Percentiles rank a stretch among this genome's conserved stretches.
phyloP scores from a whole-genome alignment of 768 basidiomycete genomes.

The Boletus fagicola region DNA sequence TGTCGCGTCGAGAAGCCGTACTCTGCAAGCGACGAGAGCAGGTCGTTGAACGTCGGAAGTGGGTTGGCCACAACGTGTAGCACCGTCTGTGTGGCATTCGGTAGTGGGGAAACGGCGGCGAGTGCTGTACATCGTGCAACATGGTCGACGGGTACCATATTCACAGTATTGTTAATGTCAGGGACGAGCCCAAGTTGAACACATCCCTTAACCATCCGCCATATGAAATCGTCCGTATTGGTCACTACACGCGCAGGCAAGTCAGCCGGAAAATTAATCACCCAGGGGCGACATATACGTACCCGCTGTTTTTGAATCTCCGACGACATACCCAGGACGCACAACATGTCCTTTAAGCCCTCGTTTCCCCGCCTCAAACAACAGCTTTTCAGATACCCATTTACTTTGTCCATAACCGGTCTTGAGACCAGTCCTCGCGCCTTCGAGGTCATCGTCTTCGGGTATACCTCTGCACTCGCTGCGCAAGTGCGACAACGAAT shows the following conservation, averaged over 20 bases:
- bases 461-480: slow-evolving; percentile 65
- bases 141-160: slow-evolving; percentile 97
- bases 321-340: slow-evolving; percentile 94
- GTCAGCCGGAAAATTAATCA: slow-evolving; percentile 3
- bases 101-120: slow-evolving; percentile 63
- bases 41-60: slow-evolving; percentile 82
- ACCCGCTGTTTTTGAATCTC: slow-evolving; percentile 87
- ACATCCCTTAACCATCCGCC: slow-evolving; percentile 98
- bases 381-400: slow-evolving; percentile 95
- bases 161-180: slow-evolving; percentile 97
- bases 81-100: slow-evolving; percentile 51
- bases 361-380: slow-evolving; percentile 86
- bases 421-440: slow-evolving; percentile 68
- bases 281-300: slow-evolving; percentile 22
- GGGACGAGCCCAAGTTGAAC: slow-evolving; percentile 95
- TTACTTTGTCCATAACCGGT: slow-evolving; percentile 97
- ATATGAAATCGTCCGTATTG: slow-evolving; percentile 98
- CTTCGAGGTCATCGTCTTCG: slow-evolving; percentile 87
- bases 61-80: slow-evolving; percentile 87
- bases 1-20: slow-evolving; percentile 80
- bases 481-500: slow-evolving; percentile 48
- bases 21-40: slow-evolving; percentile 66
- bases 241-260: slow-evolving; percentile 56
- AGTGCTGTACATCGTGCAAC: slow-evolving; percentile 81
- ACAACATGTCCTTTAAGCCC: slow-evolving; percentile 85